phyloP scores from a whole-genome alignment of 2,329 filamentous ascomycete species.

The Exophiala spinifera region DNA sequence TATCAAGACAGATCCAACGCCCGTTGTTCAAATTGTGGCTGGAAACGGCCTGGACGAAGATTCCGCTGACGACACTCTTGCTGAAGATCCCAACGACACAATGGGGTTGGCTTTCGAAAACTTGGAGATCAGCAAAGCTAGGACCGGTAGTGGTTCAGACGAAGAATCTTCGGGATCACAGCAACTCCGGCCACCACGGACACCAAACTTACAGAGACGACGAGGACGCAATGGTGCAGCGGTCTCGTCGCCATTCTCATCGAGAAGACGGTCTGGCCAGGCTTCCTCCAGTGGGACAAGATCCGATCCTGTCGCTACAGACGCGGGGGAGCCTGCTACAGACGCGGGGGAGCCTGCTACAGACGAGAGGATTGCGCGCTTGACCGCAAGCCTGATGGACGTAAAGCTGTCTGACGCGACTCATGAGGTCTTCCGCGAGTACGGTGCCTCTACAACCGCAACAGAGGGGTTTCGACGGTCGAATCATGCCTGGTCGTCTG shows the following conservation, averaged over 20 bases:
- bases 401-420: too few species aligned
- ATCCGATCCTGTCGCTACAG: background rate
- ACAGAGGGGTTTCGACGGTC: constrained; percentile 1
- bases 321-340: background rate
- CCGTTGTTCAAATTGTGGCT: constrained; percentile 3
- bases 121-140: constrained; percentile 6
- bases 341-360: background rate
- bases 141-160: constrained; percentile 1
- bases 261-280: constrained; percentile 4
- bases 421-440: too few species aligned
- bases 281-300: background rate
- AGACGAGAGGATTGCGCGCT: constrained; percentile 5
- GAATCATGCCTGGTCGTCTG: background rate
- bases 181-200: constrained; percentile 2
- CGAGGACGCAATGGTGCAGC: constrained; percentile 1
- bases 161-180: constrained; percentile 1
- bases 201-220: constrained; percentile 4
- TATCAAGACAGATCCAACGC: constrained; percentile 7
- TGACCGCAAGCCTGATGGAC: background rate
- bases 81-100: too few species aligned
- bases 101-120: constrained; percentile 5
- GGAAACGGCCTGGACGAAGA: constrained; percentile 41
- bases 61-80: too few species aligned
- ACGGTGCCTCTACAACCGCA: too few species aligned
- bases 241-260: constrained; percentile 6